Conservation (phyloP, 116 monocot species). For the Dioscorea cayenensis region DNA sequence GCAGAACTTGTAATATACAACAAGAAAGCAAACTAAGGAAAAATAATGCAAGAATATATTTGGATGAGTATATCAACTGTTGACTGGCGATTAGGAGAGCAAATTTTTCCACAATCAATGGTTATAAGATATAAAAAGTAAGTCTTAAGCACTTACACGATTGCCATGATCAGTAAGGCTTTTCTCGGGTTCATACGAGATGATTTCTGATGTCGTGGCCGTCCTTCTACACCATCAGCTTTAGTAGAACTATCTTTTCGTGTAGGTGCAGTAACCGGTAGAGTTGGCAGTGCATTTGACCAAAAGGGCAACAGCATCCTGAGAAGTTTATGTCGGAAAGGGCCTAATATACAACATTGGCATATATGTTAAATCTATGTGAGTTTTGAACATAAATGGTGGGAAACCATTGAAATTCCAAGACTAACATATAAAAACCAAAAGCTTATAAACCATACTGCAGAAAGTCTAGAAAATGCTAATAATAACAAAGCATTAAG, state of each 20-base stretch:
- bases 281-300: slow-evolving; percentile 84
- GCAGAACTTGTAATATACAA: background rate
- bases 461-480: background rate
- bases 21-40: background rate
- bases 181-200: slow-evolving; percentile 92
- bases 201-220: slow-evolving; percentile 58
- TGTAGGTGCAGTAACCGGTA: slow-evolving; percentile 76
- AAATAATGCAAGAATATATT: background rate
- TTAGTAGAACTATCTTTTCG: slow-evolving; percentile 21
- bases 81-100: no score
- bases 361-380: background rate
- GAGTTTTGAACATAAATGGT: background rate
- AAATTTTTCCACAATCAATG: no score
- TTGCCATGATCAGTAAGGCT: slow-evolving; percentile 63
- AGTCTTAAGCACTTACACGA: slow-evolving; percentile 37
- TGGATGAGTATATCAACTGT: no score
- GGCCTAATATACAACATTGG: slow-evolving; percentile 27
- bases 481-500: background rate
- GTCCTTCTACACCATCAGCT: slow-evolving; percentile 21
- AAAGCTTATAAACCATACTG: background rate
- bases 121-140: background rate
- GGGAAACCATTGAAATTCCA: background rate
- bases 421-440: background rate
- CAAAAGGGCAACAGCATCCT: slow-evolving; percentile 89
- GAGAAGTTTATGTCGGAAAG: slow-evolving; percentile 69